These are phyloP conservation scores for Mycena venus DNA, from an alignment of 768 basidiomycete species.

Conservation along the genomic window DNA sequence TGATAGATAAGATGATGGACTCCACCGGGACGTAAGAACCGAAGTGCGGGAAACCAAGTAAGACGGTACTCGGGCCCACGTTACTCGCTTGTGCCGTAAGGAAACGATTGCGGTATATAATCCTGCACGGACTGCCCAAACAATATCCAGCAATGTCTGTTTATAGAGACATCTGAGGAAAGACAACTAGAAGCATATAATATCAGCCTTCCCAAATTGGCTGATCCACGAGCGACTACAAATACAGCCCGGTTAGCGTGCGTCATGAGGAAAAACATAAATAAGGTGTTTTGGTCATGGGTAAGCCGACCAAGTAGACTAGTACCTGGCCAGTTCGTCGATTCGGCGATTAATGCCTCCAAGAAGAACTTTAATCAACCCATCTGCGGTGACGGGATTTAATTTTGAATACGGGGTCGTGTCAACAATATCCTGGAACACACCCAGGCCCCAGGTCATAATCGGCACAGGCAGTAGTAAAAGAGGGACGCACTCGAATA, in stretches of 20 bases:
- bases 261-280: not conserved
- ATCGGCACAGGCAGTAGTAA: not conserved
- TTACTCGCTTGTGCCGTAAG: no score
- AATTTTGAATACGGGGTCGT: conserved; percentile 28
- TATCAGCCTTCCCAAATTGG: not conserved
- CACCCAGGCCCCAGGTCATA: not conserved
- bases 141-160: not conserved
- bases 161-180: not conserved
- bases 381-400: conserved; percentile 29
- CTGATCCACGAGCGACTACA: not conserved
- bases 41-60: not conserved
- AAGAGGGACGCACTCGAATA: conserved; percentile 56
- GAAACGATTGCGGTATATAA: no score
- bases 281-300: not conserved
- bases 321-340: conserved; percentile 22
- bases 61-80: conserved; percentile 13
- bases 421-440: conserved; percentile 27
- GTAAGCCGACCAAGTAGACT: not conserved
- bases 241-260: not conserved
- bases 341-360: conserved; percentile 31
- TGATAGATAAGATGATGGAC: not conserved
- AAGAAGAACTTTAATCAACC: conserved; percentile 30
- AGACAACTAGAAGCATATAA: not conserved
- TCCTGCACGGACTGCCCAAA: no score
- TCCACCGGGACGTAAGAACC: not conserved